Evolutionary conservation across 805 yeast genomes (phyloP).

Genomic region (Nakazawaea populi): DNA sequence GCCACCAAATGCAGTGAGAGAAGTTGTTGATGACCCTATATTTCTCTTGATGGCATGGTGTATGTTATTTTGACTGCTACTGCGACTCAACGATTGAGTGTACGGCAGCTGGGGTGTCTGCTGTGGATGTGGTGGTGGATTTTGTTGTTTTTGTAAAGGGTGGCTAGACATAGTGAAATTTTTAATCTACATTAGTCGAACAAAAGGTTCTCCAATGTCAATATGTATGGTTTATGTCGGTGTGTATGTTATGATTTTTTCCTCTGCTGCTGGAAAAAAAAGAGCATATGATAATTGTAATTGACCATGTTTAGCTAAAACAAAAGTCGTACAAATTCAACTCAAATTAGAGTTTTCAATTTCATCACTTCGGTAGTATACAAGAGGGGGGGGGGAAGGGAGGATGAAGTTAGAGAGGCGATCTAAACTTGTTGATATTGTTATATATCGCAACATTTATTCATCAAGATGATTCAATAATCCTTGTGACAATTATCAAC

Average conservation of each 20-base stretch:
- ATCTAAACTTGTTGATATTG: no score
- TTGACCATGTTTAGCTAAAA: no score
- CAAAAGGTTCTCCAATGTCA: no score
- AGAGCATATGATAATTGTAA: neutral
- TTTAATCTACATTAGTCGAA: no score
- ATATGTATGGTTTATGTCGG: neutral
- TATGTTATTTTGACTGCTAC: neutral
- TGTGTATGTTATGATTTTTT: neutral
- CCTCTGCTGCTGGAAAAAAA: neutral
- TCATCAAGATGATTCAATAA: no score
- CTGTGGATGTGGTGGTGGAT: neutral
- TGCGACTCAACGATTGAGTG: neutral
- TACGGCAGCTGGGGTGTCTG: neutral
- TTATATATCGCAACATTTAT: no score
- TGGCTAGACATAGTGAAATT: neutral
- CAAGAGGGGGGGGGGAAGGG: neutral
- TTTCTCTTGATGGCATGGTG: conserved; percentile 4
- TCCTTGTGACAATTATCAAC: no score
- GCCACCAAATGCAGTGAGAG: conserved; percentile 2
- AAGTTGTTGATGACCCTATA: conserved; percentile 9
- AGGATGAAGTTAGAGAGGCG: neutral
- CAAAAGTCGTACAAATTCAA: neutral
- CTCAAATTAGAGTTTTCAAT: no score
- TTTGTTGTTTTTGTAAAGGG: neutral
- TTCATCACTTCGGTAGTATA: no score